A percentile compares a stretch with the other conserved stretches of the same genome.
Conservation (phyloP, 176 grass and related monocot species). For the Triticum turgidum region DNA sequence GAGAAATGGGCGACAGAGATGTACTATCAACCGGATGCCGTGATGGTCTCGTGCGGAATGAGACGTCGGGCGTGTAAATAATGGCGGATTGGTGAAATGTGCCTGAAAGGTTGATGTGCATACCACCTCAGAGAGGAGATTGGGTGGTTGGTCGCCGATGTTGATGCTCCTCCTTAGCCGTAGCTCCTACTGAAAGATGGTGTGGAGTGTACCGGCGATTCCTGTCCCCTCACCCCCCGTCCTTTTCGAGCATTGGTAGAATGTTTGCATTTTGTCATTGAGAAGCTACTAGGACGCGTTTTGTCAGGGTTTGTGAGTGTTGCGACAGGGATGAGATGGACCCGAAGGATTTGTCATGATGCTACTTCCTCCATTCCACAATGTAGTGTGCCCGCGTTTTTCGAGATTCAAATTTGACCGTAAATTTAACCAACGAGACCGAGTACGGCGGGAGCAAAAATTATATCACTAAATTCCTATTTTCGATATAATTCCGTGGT, state of each 20-base stretch:
- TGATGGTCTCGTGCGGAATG: background rate
- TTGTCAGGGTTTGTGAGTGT: background rate
- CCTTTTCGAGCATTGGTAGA: background rate
- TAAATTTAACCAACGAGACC: too few species aligned
- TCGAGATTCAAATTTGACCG: too few species aligned
- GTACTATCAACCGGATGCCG: background rate
- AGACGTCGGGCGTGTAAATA: background rate
- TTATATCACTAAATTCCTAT: too few species aligned
- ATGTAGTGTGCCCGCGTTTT: too few species aligned
- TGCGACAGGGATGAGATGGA: background rate
- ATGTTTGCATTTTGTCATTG: background rate
- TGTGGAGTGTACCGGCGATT: constrained; percentile 1
- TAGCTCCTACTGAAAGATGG: constrained; percentile 1
- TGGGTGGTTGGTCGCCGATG: background rate
- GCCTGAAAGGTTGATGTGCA: background rate
- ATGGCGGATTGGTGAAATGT: background rate
- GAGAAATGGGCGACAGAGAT: background rate
- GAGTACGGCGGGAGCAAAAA: too few species aligned
- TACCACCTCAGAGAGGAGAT: background rate
- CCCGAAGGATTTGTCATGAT: background rate
- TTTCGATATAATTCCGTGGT: too few species aligned
- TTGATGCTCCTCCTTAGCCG: background rate
- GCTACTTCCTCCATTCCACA: too few species aligned
- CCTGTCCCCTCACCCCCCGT: background rate
- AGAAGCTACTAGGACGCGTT: background rate